Evolutionary conservation across 495 filamentous ascomycete genomes (phyloP), one percentile per base, ranked within the genome.

Genomic region (Penicillium flavigenum): DNA sequence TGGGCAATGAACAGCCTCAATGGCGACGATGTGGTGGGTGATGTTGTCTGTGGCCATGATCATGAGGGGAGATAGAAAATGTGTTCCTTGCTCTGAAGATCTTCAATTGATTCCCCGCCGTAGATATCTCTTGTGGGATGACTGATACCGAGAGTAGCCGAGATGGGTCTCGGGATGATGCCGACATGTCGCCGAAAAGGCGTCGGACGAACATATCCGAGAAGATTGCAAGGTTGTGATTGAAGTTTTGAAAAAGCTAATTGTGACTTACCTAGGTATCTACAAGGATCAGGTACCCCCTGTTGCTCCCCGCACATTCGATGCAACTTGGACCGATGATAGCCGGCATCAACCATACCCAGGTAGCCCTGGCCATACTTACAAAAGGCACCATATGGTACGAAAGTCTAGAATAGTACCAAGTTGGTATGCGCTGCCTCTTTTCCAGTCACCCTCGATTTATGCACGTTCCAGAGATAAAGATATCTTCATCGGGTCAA

Each of bases 361-460:
- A 22, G 20, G 20, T 20, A 22, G 22, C 22, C 22, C 22, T 24
- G 22, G 22, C 22, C 4, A 32, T 38, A 32, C 19, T 32, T 7
- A 36, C 8, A 36, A 51, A 20, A 26, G n/a, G 19, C 22, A 24
- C 22, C 47, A 8, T 50, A 38, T 20, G 47, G 31, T 50, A 50
- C 2, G 11, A 11, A 22, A 24, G 19, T 19, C 32, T 36, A 36
- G 34, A 16, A 36, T 36, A 36, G 4, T 5, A 24, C 22, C 3
- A 16, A 36, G 5, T 16, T 36, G 34, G 12, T 16, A 4, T 11
- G 9, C 14, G 14, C 34, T 36, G 14, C 5, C 34, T 36, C 34
- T 5, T 36, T 3, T 36, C 12, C 19, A 62, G 52, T 63, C 20
- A 90, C 82, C 24, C 74, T 90, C 61, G 88, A 90, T 67, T 86